These are phyloP conservation scores for Pseudopithomyces chartarum DNA, from an alignment of 2,329 filamentous ascomycete genomes.

Conservation along the genomic window DNA sequence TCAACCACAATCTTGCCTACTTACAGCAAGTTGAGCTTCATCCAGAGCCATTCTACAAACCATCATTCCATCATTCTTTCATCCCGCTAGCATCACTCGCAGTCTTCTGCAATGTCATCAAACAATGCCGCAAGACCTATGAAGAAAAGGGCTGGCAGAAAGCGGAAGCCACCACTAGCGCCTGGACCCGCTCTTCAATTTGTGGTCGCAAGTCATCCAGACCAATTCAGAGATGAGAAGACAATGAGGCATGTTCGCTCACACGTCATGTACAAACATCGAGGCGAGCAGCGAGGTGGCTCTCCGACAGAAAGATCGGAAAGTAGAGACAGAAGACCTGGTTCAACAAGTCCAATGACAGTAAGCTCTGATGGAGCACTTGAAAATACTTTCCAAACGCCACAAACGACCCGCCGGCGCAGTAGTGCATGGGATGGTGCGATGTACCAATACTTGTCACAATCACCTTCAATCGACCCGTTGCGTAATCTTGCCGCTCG, in stretches of 20 bases:
- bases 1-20: not conserved
- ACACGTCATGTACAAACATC: slow-evolving; percentile 45
- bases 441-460: slow-evolving; percentile 22
- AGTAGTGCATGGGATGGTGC: slow-evolving; percentile 24
- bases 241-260: slow-evolving; percentile 43
- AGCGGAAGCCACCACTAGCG: slow-evolving; percentile 37
- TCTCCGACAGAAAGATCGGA: slow-evolving; percentile 22
- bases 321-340: slow-evolving; percentile 22
- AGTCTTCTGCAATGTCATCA: slow-evolving; percentile 22
- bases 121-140: slow-evolving; percentile 23
- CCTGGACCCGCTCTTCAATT: slow-evolving; percentile 39
- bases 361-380: slow-evolving; percentile 19
- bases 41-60: not conserved
- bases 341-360: slow-evolving; percentile 22
- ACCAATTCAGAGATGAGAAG: slow-evolving; percentile 35
- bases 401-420: slow-evolving; percentile 12
- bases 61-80: not conserved
- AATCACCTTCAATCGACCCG: slow-evolving; percentile 24
- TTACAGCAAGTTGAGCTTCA: not conserved
- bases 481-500: slow-evolving; percentile 28
- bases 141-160: slow-evolving; percentile 36
- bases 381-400: slow-evolving; percentile 16
- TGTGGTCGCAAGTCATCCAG: slow-evolving; percentile 40
- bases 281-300: slow-evolving; percentile 21
- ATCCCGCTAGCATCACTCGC: not conserved